phyloP scores from a whole-genome alignment of 2,329 filamentous ascomycete species.

The Sarocladium strictum region DNA sequence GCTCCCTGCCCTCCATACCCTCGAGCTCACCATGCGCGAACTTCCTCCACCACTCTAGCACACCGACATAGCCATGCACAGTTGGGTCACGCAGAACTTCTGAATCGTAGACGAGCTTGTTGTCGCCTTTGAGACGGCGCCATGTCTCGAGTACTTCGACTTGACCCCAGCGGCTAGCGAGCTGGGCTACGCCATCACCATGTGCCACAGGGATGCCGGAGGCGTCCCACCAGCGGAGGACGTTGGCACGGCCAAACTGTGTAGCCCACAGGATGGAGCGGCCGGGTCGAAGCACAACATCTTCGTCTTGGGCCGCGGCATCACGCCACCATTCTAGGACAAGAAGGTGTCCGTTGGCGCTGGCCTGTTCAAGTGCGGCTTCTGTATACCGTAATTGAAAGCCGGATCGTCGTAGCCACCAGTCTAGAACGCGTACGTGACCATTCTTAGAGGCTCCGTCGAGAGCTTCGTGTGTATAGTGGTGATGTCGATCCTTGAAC shows the following conservation, averaged over 20 bases:
- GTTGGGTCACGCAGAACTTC: conserved; percentile 83
- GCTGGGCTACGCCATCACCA: conserved; percentile 74
- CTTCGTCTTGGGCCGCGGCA: conserved; percentile 53
- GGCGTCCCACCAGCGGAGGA: conserved; percentile 82
- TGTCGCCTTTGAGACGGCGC: conserved; percentile 63
- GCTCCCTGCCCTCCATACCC: conserved; percentile 46
- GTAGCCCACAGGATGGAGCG: conserved; percentile 79
- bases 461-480: conserved; percentile 74
- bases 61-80: conserved; percentile 75
- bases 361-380: conserved; percentile 80
- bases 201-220: conserved; percentile 75
- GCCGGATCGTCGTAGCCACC: conserved; percentile 78
- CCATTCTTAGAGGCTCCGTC: conserved; percentile 84
- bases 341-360: conserved; percentile 73
- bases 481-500: conserved; percentile 69
- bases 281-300: conserved; percentile 66
- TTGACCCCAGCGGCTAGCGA: conserved; percentile 79
- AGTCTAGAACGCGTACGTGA: conserved; percentile 79
- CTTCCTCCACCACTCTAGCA: conserved; percentile 88
- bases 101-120: conserved; percentile 67
- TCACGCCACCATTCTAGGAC: conserved; percentile 93
- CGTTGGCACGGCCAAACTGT: conserved; percentile 71
- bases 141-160: conserved; percentile 79
- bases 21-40: conserved; percentile 52
- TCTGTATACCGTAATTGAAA: conserved; percentile 82